These are phyloP conservation scores for Cryphonectria nitschkei DNA, from an alignment of 2,329 filamentous ascomycete genomes.

Conservation along the genomic window DNA sequence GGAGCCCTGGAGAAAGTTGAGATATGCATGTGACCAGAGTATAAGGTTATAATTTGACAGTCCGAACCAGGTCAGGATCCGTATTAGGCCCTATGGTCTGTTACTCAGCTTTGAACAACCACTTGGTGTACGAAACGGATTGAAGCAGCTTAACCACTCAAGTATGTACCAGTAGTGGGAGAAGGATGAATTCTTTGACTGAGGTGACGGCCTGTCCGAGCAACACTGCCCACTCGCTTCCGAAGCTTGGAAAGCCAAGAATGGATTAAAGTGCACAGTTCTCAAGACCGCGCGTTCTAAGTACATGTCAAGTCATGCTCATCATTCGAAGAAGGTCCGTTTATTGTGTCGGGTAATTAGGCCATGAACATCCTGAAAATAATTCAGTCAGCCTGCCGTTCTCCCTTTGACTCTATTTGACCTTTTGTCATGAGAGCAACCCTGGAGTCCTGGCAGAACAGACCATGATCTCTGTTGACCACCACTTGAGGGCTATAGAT, in stretches of 20 bases:
- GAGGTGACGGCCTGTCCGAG: too few relatives aligned
- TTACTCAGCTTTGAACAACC: too few relatives aligned
- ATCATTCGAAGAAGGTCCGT: neutral
- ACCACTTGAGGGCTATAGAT: neutral
- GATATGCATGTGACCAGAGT: too few relatives aligned
- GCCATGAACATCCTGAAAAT: neutral
- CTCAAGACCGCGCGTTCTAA: neutral
- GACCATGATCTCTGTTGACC: neutral
- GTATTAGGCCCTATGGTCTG: neutral
- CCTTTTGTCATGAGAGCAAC: neutral
- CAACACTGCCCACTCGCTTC: too few relatives aligned
- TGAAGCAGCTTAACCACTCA: too few relatives aligned
- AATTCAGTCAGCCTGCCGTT: too few relatives aligned
- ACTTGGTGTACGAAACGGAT: too few relatives aligned
- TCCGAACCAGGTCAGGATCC: neutral
- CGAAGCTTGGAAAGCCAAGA: neutral
- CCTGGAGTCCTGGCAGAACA: neutral
- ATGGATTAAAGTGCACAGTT: neutral
- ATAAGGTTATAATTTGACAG: neutral
- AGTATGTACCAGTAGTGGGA: too few relatives aligned
- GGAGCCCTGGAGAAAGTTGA: too few relatives aligned
- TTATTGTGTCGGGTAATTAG: neutral
- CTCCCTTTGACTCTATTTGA: neutral
- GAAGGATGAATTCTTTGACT: too few relatives aligned
- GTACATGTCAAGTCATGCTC: neutral